Evolutionary conservation across 495 filamentous ascomycete genomes (phyloP), one percentile per base, ranked within the genome.

Genomic region (Hypomontagnella submonticulosa): DNA sequence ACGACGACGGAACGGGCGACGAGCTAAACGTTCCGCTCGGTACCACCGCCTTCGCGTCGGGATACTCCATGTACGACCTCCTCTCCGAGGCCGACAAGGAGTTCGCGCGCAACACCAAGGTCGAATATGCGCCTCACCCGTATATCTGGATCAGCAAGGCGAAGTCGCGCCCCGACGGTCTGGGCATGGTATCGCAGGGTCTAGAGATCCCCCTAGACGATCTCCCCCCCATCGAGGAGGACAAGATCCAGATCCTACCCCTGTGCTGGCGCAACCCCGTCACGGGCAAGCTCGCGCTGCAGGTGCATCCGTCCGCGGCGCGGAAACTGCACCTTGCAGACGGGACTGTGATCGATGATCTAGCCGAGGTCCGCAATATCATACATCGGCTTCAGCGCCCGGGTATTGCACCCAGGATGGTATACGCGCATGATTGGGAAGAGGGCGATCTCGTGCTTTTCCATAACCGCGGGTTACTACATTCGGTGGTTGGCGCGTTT

Each of bases 81-180:
- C 79, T 92, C 0, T 87, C 85, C 15, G 79, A 83, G 0, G 79
- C 83, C 33, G 88, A 91, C 55, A 85, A 90, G 71, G 81, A 83
- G 48, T 89, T 92, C 63, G 88, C 81, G 12, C 81, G 82, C 11
- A 80, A 78, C 10, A 86, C 87, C 47, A 81, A 79, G n/a, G 79
- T 91, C 18, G 87, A 91, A 77, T 91, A 92, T 61, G 88, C 89
- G 0, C 83, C 89, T 30, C 89, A 92, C 57, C 89, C 89, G 43
- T 91, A 92, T 75, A 84, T 92, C 64, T 92, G 89, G 89, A 91
- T 91, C 86, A 84, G 80, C 53, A 73, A 77, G 19, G 86, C 89
- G 9, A 84, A 81, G 55, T 87, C 87, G 40, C 86, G 83, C 4
- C 79, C 87, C 18, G 86, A 86, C 48, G 89, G 89, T 0, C 82